phyloP scores from a whole-genome alignment of 2,329 filamentous ascomycete genomes.

The Ophiostoma montium region DNA sequence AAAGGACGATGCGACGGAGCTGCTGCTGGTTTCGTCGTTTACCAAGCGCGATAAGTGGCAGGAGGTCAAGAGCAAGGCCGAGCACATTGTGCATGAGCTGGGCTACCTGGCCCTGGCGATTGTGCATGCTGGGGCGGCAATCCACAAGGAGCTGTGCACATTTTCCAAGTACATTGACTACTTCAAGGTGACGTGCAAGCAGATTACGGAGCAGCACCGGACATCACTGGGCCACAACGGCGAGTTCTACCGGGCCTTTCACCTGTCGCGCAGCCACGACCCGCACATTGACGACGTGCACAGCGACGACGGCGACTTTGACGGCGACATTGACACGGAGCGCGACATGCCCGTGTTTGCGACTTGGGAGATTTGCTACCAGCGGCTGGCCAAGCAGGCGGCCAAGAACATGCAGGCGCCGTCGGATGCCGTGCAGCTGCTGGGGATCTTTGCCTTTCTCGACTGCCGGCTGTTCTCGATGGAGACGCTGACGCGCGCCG shows the following conservation, averaged over 20 bases:
- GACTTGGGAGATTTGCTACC: conserved; percentile 1
- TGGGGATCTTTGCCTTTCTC: neutral
- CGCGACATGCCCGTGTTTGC: neutral
- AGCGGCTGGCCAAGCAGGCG: neutral
- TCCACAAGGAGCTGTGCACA: neutral
- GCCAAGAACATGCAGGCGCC: neutral
- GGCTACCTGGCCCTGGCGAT: conserved; percentile 1
- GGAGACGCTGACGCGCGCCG: neutral
- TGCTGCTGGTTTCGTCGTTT: neutral
- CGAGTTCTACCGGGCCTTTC: too few species aligned
- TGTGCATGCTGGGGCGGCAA: conserved; percentile 1
- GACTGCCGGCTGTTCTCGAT: neutral
- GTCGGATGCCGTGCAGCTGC: neutral
- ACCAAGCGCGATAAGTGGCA: neutral
- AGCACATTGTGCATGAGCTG: neutral
- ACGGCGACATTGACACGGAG: neutral
- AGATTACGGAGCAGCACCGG: neutral
- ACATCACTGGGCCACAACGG: too few species aligned
- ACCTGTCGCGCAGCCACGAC: neutral
- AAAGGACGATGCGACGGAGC: neutral
- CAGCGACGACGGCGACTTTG: neutral
- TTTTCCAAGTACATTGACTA: neutral
- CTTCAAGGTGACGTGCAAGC: neutral
- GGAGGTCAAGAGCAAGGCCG: neutral
- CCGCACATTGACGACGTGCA: neutral